phyloP scores from a whole-genome alignment of 73 alveolate genomes.

The Paraurostyla sp. region DNA sequence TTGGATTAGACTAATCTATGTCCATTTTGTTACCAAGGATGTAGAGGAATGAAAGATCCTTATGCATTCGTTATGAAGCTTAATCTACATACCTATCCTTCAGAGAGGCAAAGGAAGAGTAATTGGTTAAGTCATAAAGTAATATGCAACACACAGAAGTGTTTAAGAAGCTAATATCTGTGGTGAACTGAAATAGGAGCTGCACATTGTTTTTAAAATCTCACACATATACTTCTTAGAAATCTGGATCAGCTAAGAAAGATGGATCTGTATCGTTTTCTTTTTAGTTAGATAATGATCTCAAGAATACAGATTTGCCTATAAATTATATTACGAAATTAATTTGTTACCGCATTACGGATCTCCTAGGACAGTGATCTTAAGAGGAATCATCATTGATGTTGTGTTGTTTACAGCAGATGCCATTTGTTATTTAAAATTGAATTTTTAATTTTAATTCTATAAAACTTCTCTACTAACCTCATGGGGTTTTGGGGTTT shows the following conservation, averaged over 20 bases:
- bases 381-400: slow-evolving; percentile 7
- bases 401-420: slow-evolving; percentile 5
- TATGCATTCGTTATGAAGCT: background rate
- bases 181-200: slow-evolving; percentile 19
- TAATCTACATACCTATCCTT: background rate
- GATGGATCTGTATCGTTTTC: slow-evolving; percentile 44
- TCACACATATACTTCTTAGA: slow-evolving; percentile 14
- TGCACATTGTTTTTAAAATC: slow-evolving; percentile 54
- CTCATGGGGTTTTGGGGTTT: no score
- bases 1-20: background rate
- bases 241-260: background rate
- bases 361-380: no score
- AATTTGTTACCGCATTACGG: no score
- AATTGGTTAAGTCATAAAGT: slow-evolving; percentile 33
- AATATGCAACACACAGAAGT: slow-evolving; percentile 34
- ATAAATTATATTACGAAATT: no score
- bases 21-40: slow-evolving; percentile 49
- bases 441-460: no score
- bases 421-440: background rate
- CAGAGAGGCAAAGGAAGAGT: background rate
- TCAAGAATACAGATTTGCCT: slow-evolving; percentile 14
- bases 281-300: background rate
- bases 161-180: background rate
- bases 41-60: slow-evolving; percentile 10
- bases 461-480: no score